Evolutionary conservation across 1,284 basidiomycete genomes (phyloP), one percentile per base, ranked within the genome.

Genomic region (Neonothopanus nambi): DNA sequence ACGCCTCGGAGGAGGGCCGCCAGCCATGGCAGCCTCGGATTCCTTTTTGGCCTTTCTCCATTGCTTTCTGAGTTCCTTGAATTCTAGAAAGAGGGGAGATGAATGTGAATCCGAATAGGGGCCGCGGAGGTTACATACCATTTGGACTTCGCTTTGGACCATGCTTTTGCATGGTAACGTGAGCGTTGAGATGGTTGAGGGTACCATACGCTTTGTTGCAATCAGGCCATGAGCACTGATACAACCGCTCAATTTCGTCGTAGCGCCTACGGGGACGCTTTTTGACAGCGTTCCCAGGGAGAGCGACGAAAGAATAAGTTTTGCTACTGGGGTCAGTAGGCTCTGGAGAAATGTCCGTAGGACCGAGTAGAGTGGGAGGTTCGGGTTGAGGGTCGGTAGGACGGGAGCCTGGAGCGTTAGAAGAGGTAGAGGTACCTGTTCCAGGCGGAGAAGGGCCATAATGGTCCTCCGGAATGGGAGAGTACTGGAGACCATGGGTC

Each of bases 31-130:
- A 33, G 61, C 58, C 50, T 78, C 78, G 15, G 74, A 68, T 61
- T 92, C 90, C 71, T 95, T 93, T 78, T 95, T 98, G 63, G 87
- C 84, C 73, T 92, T 93, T 51, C 94, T 85, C 94, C 95, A 97
- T 62, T 91, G 89, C 69, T 95, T 97, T 58, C 95, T 85, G 67
- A 97, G 87, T 65, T 98, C 96, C 69, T 97, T 98, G 79, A 98
- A 98, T 76, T 98, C 95, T 96, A 68, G 17, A 61, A 49, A 33
- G 42, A 23, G 56, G 49, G 40, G 45, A 24, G 26, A 42, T 35
- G 36, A 48, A 42, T 18, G 46, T 36, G 21, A 23, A 15, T 42
- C 40, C 40, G 28, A 41, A 51, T 23, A 50, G 47, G 21, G 49
- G 30, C 26, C 51, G 42, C 39, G 30, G 49, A 36, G 40, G n/a